Base-by-base conservation (phyloP, 2,329 filamentous ascomycete genomes). In the Chrysosporium keratinophilum region DNA sequence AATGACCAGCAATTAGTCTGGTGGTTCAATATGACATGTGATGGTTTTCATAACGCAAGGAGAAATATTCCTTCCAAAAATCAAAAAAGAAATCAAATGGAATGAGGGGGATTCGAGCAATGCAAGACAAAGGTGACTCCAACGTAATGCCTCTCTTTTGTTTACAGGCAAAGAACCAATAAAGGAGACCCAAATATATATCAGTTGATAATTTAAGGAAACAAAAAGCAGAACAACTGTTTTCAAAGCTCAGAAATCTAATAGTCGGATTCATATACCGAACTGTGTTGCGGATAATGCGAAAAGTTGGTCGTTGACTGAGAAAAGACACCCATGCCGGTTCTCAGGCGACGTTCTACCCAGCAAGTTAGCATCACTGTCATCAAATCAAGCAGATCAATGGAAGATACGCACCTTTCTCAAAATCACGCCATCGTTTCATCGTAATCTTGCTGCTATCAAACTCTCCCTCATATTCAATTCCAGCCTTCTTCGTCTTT, bases 401-500 rank as follows among this genome's bases (percentile, higher is more conserved):
- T 7, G 23, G 23, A 28, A 28, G 23, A 47, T 17, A 58, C 69
- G 68, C 74, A 78, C 81, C 83, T 69, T 79, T 81, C 76, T 98
- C 93, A 67, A 97, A 98, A 71, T 98, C 93, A 59, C 84, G 86
- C 93, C 93, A 98, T 63, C 93, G 77, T 78, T 95, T 96, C 93
- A 98, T 98, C 37, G 91, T 96, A 68, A 98, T 98, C 80, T 96
- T 95, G 71, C 85, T 94, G 70, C 87, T 94, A 71, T 98, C 94
- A 64, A 98, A 98, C 71, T 97, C 93, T 59, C 93, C 93, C 71
- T 96, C 88, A 59, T 85, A 85, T 65, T 91, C 90, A 12, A 89
- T 83, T 33, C 88, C 87, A 1, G 80, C 87, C 73, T 91, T 93
- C 76, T 91, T 90, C 12, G 81, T 84, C 74, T 86, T 88, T 66